A percentile compares a stretch with the other conserved stretches of the same genome.
Evolutionary conservation across 768 basidiomycete genomes (phyloP).

Genomic region (Suillus ampliporus): DNA sequence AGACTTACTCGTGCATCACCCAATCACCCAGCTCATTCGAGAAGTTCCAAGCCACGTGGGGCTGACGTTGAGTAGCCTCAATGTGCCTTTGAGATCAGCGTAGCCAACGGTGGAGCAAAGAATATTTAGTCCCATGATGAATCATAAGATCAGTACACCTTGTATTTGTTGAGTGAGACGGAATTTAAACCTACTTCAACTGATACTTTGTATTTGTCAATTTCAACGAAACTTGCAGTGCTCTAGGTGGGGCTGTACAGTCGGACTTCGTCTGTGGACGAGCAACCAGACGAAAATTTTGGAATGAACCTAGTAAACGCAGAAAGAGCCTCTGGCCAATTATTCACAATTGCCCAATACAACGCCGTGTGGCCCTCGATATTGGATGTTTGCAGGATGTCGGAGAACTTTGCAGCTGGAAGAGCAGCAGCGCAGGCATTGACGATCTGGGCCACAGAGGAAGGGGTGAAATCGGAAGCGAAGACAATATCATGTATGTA

Average conservation of each 20-base stretch:
- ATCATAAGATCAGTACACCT: too few species aligned
- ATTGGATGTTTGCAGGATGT: background rate
- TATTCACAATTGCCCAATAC: background rate
- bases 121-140: too few species aligned
- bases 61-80: too few species aligned
- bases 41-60: too few species aligned
- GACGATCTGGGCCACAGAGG: conserved; percentile 49
- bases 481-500: background rate
- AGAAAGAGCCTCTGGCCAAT: background rate
- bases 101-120: too few species aligned
- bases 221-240: background rate
- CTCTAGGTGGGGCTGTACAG: background rate
- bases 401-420: conserved; percentile 33
- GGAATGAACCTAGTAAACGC: background rate
- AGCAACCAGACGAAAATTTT: background rate
- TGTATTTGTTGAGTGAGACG: too few species aligned
- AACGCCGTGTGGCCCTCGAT: background rate
- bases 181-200: background rate
- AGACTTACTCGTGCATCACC: background rate
- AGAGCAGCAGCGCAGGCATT: conserved; percentile 67
- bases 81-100: too few species aligned
- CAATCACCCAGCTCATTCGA: background rate
- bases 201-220: background rate
- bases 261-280: background rate
- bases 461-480: background rate